These are phyloP conservation scores for Chrysanthemum lavandulifolium DNA, from an alignment of 129 eudicot genomes.

Conservation along the genomic window DNA sequence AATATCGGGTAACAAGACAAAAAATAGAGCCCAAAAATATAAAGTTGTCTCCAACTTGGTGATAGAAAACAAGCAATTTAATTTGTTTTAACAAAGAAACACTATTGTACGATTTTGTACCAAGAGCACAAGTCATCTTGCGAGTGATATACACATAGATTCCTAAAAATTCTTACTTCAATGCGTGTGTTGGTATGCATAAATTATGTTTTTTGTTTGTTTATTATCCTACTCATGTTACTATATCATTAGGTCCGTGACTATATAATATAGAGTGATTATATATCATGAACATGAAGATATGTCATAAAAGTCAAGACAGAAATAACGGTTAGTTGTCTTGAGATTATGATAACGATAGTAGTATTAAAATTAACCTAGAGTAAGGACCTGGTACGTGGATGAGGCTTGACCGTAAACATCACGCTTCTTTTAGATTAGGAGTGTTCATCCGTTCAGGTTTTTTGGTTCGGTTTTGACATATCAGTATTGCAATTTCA, in stretches of 20 bases:
- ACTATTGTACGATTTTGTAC: not conserved
- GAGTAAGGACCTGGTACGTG: too few relatives aligned
- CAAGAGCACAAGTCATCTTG: not conserved
- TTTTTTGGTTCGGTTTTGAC: too few relatives aligned
- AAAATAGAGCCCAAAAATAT: constrained; percentile 10
- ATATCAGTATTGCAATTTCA: too few relatives aligned
- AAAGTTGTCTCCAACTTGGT: constrained; percentile 16
- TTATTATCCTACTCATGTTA: not conserved
- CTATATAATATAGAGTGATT: too few relatives aligned
- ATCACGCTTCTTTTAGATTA: too few relatives aligned
- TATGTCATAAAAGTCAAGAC: too few relatives aligned
- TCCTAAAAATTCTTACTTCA: not conserved
- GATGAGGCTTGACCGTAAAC: too few relatives aligned
- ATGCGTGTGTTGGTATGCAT: not conserved
- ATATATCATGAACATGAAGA: too few relatives aligned
- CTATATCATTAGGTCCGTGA: not conserved
- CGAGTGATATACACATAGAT: not conserved
- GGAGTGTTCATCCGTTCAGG: too few relatives aligned
- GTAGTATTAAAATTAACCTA: too few relatives aligned
- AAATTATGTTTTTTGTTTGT: not conserved
- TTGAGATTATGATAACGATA: too few relatives aligned
- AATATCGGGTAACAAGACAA: constrained; percentile 17
- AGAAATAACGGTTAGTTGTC: too few relatives aligned
- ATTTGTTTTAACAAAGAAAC: constrained; percentile 20
- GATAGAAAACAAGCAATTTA: constrained; percentile 26